Evolutionary conservation across 805 yeast genomes (phyloP).

Genomic region (Saccharomyces kudriavzevii): DNA sequence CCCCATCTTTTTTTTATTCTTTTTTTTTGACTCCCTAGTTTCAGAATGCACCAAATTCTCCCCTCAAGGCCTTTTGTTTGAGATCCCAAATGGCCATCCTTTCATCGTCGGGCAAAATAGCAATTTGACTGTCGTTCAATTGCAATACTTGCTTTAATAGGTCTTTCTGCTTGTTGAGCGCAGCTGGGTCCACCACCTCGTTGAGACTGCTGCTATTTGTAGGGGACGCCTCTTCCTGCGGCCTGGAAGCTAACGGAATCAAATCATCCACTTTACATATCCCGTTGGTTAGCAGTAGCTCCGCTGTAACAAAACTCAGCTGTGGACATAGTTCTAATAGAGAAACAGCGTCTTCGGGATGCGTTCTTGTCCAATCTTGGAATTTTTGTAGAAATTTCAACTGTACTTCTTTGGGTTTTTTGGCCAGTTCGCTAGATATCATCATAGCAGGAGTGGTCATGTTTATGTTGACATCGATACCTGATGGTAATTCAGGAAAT

Average conservation of each 20-base stretch:
- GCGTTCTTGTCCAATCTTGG: conserved; percentile 46
- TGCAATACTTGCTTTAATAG: conserved; percentile 45
- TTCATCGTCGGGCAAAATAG: conserved; percentile 45
- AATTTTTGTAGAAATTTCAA: conserved; percentile 27
- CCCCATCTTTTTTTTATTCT: neutral
- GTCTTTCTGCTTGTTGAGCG: conserved; percentile 34
- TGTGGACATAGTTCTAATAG: conserved; percentile 71
- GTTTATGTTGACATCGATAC: conserved; percentile 36
- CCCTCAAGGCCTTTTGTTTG: conserved; percentile 30
- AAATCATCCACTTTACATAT: conserved; percentile 29
- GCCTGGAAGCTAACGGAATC: conserved; percentile 27
- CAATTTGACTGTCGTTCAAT: conserved; percentile 44
- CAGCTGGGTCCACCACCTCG: conserved; percentile 17
- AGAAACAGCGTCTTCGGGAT: conserved; percentile 51
- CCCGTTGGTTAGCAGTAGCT: conserved; percentile 43
- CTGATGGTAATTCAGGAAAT: conserved; percentile 49
- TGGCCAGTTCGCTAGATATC: conserved; percentile 28
- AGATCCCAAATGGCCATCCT: conserved; percentile 32
- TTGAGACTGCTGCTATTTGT: conserved; percentile 15
- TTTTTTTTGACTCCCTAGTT: neutral
- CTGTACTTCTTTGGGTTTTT: conserved; percentile 20
- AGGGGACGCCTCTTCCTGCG: conserved; percentile 23
- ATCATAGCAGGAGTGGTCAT: conserved; percentile 34
- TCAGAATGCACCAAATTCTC: conserved; percentile 24
- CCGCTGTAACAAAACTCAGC: conserved; percentile 73